Conservation (phyloP, 768 basidiomycete species). For the Lanmaoa pseudosensibilis region DNA sequence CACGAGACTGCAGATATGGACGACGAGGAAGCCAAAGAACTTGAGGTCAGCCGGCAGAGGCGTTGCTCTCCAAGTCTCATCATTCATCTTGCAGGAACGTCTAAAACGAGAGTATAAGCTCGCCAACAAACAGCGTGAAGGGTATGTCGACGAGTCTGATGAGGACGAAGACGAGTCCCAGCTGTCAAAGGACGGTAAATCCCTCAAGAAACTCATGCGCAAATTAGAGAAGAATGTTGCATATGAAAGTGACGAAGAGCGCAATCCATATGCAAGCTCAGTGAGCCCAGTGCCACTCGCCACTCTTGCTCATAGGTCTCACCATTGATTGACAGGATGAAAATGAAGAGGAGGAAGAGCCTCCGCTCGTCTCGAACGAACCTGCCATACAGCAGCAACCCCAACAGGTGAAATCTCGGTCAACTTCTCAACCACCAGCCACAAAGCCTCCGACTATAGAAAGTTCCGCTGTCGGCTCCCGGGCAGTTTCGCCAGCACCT, state of each 20-base stretch:
- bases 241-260: slow-evolving; percentile 81
- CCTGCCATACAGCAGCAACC: slow-evolving; percentile 44
- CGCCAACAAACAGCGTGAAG: slow-evolving; percentile 74
- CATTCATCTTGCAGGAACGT: slow-evolving; percentile 56
- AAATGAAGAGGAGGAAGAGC: slow-evolving; percentile 75
- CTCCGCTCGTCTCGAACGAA: slow-evolving; percentile 40
- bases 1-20: slow-evolving; percentile 69
- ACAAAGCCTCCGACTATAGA: slow-evolving; percentile 35
- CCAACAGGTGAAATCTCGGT: slow-evolving; percentile 47
- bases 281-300: slow-evolving; percentile 40
- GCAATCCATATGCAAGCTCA: slow-evolving; percentile 78
- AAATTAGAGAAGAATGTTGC: slow-evolving; percentile 79
- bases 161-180: slow-evolving; percentile 65
- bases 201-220: slow-evolving; percentile 83
- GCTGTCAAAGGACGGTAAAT: slow-evolving; percentile 69
- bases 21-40: slow-evolving; percentile 83
- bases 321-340: slow-evolving; percentile 46
- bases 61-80: neutral
- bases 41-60: slow-evolving; percentile 54
- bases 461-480: slow-evolving; percentile 41
- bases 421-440: slow-evolving; percentile 39
- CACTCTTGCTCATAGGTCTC: neutral
- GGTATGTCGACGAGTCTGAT: slow-evolving; percentile 70
- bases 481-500: slow-evolving; percentile 53
- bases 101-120: slow-evolving; percentile 78